Base-by-base conservation (phyloP, 306 rosid species). In the Malus asiatica region DNA sequence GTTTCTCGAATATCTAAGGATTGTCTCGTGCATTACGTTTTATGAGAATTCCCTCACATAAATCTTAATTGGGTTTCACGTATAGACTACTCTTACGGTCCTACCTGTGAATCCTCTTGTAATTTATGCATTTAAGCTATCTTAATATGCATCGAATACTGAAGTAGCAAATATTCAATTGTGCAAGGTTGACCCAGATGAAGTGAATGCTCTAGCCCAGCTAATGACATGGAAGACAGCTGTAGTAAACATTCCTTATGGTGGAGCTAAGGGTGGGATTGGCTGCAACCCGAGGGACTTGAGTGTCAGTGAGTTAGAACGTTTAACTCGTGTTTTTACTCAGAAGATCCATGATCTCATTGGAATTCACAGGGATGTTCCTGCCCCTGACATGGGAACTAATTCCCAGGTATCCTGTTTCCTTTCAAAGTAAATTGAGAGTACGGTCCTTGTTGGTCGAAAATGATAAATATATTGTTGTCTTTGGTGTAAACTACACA, bases 311-410 rank as follows among this genome's bases (percentile, higher is more conserved):
- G 93, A 91, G 77, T 87, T 84, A 67, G 93, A 91, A 67, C 89
- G 92, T 55, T 89, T 91, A 53, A 91, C 96, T 70, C 91, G 92
- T n/a, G 96, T 91, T 70, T 91, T 91, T 84, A 91, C 96, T 73
- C 93, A 89, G 70, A 91, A 82, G 83, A 91, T 91, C 60, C 93
- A 91, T 69, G 96, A 89, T 78, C 90, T 91, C 72, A 87, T 91
- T 40, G 92, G 96, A 13, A 69, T 80, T 81, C 90, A 89, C 42
- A 86, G 87, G 75, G 96, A 89, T 84, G 87, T 91, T 71, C 93
- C 93, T 55, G 93, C 96, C 63, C 96, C 96, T 42, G 96, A 91
- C 66, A 87, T 91, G 93, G 96, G 96, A 68, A 91, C 93, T 68
- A 86, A 87, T 68, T 55, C 89, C 4, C 96, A 91, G 85, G 96